Base-by-base conservation (phyloP, 768 basidiomycete genomes). In the Pisolithus sp. region DNA sequence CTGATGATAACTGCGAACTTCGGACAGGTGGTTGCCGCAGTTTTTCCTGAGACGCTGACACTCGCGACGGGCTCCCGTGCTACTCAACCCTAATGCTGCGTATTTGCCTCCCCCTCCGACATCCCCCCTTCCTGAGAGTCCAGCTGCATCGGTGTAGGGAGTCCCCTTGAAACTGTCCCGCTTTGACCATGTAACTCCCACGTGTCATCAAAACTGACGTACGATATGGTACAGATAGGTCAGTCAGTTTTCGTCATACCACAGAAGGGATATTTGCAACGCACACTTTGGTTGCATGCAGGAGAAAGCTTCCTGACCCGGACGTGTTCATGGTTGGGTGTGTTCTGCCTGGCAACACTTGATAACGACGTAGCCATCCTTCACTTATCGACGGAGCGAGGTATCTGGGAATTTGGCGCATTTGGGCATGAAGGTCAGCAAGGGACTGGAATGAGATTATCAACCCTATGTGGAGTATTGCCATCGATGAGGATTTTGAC, bases 311-410 rank as follows among this genome's bases (percentile, higher is more conserved):
- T 13, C 93, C 94, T 1, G 86, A 84, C 10, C 90, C 91, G 20
- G 89, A 86, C 53, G 83, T 89, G 51, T 76, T 85, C 96, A 99
- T 98, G 57, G 80, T 82, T 4, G 96, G 96, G 71, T 99, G 96
- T 38, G 91, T 95, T 34, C 96, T 79, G 21, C 96, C 95, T 21
- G 96, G 96, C n/a, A 99, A 75, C 15, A 93, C 85, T 72, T 98
- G 95, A 71, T 98, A 99, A 56, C 81, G 79, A 26, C 95, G 81
- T 39, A 91, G 68, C 86, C 89, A 97, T 10, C 81, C 75, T 68
- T 98, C 95, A 3, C 89, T 86, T 28, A 98, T 71, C 15, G 77
- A 83, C 7, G 92, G 86, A 30, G 82, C 83, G 10, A 98, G 73
- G 67, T 82, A 94, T 54, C 76, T 69, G 8, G 86, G 81, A 38